Conservation (phyloP, 2,329 filamentous ascomycete genomes). For the Kalaharituber pfeilii region DNA sequence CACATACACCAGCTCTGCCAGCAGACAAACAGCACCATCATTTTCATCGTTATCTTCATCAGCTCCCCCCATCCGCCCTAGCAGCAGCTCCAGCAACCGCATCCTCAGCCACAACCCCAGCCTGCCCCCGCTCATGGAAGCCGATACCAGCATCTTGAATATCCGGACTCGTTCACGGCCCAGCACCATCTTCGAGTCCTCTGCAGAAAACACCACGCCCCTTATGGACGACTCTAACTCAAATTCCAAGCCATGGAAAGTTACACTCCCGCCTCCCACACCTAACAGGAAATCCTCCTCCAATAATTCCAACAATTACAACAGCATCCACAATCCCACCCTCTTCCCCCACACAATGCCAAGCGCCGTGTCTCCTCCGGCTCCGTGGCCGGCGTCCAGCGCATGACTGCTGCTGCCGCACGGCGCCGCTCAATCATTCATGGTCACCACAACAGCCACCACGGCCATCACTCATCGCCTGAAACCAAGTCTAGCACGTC, state of each 20-base stretch:
- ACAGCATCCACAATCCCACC: constrained; percentile 12
- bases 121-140: constrained; percentile 11
- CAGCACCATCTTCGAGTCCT: background rate
- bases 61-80: no score
- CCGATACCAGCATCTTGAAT: constrained; percentile 15
- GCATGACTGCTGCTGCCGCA: background rate
- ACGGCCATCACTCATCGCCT: constrained; percentile 10
- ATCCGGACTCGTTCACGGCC: background rate
- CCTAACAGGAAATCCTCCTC: constrained; percentile 9
- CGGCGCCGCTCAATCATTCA: no score
- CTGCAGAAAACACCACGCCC: background rate
- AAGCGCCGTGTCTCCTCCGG: constrained; percentile 15
- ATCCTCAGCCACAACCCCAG: constrained; percentile 7
- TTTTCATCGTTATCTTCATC: background rate
- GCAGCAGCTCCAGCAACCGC: no score
- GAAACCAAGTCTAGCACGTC: constrained; percentile 10
- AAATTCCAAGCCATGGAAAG: background rate
- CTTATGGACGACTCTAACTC: background rate
- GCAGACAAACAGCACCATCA: constrained; percentile 6
- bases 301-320: constrained; percentile 11
- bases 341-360: constrained; percentile 10
- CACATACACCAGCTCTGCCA: background rate
- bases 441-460: no score
- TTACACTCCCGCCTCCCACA: constrained; percentile 2
- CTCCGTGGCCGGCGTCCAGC: constrained; percentile 2